These are phyloP conservation scores for Gymnopus androsaceus DNA, from an alignment of 1,284 basidiomycete genomes.

Conservation along the genomic window DNA sequence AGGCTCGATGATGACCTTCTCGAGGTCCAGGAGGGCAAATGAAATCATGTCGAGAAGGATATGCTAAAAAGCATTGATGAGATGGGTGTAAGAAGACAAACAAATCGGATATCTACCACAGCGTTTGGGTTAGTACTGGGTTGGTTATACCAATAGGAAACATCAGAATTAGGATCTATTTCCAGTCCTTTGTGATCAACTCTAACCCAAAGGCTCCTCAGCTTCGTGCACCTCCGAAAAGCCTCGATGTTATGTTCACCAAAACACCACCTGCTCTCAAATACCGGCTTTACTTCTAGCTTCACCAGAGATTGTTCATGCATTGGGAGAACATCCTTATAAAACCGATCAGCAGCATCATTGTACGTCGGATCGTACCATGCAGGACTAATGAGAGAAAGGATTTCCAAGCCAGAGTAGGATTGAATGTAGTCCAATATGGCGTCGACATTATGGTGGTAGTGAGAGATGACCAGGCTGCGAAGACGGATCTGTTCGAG, in stretches of 20 bases:
- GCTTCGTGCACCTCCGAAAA: background rate
- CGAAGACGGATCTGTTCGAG: background rate
- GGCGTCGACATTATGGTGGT: background rate
- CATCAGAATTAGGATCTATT: background rate
- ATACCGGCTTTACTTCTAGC: background rate
- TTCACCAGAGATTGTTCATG: background rate
- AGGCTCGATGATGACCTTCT: background rate
- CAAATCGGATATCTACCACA: background rate
- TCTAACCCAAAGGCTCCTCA: background rate
- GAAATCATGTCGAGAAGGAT: background rate
- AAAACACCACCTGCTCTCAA: slow-evolving; percentile 9
- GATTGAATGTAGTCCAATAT: background rate
- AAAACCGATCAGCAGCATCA: background rate
- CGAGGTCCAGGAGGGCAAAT: background rate
- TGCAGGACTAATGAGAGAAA: background rate
- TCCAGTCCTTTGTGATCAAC: background rate
- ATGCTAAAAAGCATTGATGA: background rate
- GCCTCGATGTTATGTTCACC: background rate
- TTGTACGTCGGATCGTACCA: background rate
- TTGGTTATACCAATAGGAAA: background rate
- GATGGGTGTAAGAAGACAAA: background rate
- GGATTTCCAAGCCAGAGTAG: slow-evolving; percentile 4
- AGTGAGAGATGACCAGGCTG: background rate
- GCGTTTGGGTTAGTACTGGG: background rate
- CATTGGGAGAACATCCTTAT: background rate